These are phyloP conservation scores for Carex kokanica DNA, from an alignment of 176 grass and related monocot genomes.

Conservation along the genomic window DNA sequence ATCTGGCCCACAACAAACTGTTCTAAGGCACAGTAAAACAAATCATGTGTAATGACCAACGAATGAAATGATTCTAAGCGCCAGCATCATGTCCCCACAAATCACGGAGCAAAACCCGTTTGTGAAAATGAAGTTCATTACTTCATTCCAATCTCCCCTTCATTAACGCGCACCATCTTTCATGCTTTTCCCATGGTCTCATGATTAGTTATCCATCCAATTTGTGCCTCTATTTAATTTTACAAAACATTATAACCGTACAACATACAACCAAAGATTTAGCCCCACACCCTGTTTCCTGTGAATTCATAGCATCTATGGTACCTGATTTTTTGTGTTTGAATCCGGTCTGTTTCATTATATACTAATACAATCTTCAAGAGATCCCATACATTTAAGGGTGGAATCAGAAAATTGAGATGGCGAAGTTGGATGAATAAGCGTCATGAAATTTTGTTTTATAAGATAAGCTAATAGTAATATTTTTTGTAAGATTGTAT, in stretches of 20 bases:
- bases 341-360: too few relatives aligned
- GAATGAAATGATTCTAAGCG: background rate
- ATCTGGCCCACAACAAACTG: background rate
- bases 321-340: too few relatives aligned
- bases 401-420: too few relatives aligned
- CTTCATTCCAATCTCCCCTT: background rate
- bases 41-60: background rate
- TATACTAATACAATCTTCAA: too few relatives aligned
- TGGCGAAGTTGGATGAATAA: too few relatives aligned
- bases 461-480: too few relatives aligned
- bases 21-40: background rate
- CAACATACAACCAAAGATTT: background rate
- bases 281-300: background rate
- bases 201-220: background rate
- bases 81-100: constrained; percentile 7
- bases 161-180: constrained; percentile 2
- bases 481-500: too few relatives aligned
- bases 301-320: too few relatives aligned
- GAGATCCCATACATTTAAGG: too few relatives aligned
- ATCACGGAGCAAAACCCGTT: constrained; percentile 8
- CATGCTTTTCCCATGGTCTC: constrained; percentile 5
- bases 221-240: constrained; percentile 9
- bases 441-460: too few relatives aligned
- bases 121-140: background rate
- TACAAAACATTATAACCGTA: background rate